Percentiles rank a stretch among this genome's conserved stretches.
Evolutionary conservation across 176 grass and related monocot genomes (phyloP).

Genomic region (Metroxylon sagu): DNA sequence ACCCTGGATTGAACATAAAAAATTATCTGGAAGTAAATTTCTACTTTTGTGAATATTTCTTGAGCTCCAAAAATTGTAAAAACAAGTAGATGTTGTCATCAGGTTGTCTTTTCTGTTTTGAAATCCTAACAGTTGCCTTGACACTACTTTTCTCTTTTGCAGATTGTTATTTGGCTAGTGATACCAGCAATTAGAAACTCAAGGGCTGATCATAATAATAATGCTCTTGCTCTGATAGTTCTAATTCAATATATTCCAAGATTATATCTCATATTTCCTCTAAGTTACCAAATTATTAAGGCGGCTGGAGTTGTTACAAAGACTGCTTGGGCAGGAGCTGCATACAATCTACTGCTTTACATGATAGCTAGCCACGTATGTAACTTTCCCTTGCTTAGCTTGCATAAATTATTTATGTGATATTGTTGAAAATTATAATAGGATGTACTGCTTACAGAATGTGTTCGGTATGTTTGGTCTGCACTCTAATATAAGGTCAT

Average conservation of each 20-base stretch:
- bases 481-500: too few relatives aligned
- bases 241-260: constrained; percentile 91
- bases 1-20: too few relatives aligned
- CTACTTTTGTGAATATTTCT: too few relatives aligned
- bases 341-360: constrained; percentile 91
- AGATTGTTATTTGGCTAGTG: constrained; percentile 91
- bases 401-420: constrained; percentile 3
- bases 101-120: too few relatives aligned
- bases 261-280: constrained; percentile 95
- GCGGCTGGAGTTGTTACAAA: constrained; percentile 84
- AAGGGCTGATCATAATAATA: constrained; percentile 77
- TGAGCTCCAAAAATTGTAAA: too few relatives aligned
- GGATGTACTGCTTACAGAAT: too few relatives aligned
- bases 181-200: constrained; percentile 75
- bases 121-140: too few relatives aligned
- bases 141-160: constrained; percentile 25
- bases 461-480: too few relatives aligned
- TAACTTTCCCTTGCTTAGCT: not conserved
- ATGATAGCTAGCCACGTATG: constrained; percentile 98
- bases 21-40: too few relatives aligned
- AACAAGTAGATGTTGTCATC: too few relatives aligned
- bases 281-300: constrained; percentile 85
- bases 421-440: not conserved
- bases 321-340: constrained; percentile 91
- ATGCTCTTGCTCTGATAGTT: constrained; percentile 78